These are phyloP conservation scores for Penicillium sumatraense DNA, from an alignment of 2,329 filamentous ascomycete species.

Conservation along the genomic window DNA sequence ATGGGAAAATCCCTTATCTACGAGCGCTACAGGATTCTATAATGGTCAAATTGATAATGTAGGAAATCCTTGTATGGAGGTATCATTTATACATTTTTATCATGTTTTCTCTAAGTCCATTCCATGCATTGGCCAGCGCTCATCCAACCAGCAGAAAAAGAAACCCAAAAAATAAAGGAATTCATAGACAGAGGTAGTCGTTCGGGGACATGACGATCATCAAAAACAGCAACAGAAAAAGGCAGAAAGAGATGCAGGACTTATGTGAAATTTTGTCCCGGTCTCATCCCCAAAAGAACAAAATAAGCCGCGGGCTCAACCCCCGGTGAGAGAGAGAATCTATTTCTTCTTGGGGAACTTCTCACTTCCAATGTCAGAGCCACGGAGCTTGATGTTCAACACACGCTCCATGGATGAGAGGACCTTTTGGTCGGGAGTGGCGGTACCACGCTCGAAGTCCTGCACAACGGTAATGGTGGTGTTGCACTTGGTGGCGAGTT, in stretches of 20 bases:
- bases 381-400: constrained; percentile 85
- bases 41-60: neutral
- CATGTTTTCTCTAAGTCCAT: constrained; percentile 24
- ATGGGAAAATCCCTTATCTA: too few species aligned
- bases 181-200: neutral
- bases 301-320: neutral
- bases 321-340: constrained; percentile 16
- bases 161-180: constrained; percentile 2
- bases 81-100: constrained; percentile 32
- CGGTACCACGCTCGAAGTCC: constrained; percentile 82
- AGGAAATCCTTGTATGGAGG: constrained; percentile 13
- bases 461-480: constrained; percentile 78
- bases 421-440: constrained; percentile 81
- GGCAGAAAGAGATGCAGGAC: constrained; percentile 18
- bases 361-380: constrained; percentile 81
- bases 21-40: neutral
- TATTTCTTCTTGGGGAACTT: constrained; percentile 78
- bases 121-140: constrained; percentile 38
- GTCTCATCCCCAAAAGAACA: constrained; percentile 21
- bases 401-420: constrained; percentile 77
- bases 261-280: constrained; percentile 4
- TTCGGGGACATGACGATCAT: constrained; percentile 29
- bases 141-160: constrained; percentile 30
- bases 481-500: constrained; percentile 84
- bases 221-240: constrained; percentile 26